Evolutionary conservation across 2,329 filamentous ascomycete species (phyloP).

Genomic region (Cladosporium colombiae): DNA sequence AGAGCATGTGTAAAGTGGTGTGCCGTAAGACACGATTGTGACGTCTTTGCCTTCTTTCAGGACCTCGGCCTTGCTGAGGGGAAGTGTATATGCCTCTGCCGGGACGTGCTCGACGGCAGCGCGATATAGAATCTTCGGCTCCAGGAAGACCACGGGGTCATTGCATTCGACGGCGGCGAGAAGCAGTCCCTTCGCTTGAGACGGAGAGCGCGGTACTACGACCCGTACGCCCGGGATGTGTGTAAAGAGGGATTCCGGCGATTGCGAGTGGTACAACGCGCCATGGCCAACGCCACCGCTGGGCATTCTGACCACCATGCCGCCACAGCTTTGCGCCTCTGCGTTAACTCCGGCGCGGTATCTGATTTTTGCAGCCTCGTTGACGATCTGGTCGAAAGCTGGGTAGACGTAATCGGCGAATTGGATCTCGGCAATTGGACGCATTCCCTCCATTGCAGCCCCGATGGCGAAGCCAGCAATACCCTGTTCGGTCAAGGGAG

Average conservation of each 20-base stretch:
- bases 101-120: conserved; percentile 92
- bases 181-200: conserved; percentile 85
- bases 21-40: conserved; percentile 85
- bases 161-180: conserved; percentile 73
- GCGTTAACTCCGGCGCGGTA: conserved; percentile 66
- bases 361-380: conserved; percentile 85
- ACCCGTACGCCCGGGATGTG: conserved; percentile 85
- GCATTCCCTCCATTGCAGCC: conserved; percentile 85
- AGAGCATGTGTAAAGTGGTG: conserved; percentile 81
- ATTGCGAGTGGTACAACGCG: conserved; percentile 85
- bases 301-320: conserved; percentile 86
- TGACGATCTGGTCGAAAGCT: conserved; percentile 91
- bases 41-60: conserved; percentile 77
- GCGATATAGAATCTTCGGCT: conserved; percentile 89
- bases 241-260: conserved; percentile 83
- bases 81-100: conserved; percentile 75
- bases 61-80: conserved; percentile 81
- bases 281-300: conserved; percentile 88
- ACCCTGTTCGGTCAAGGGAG: conserved; percentile 88
- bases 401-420: conserved; percentile 95
- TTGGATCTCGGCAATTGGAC: conserved; percentile 89
- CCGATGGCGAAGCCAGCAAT: conserved; percentile 94
- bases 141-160: conserved; percentile 90
- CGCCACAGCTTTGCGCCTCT: conserved; percentile 57
- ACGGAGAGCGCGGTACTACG: conserved; percentile 79